Base-by-base conservation (phyloP, 805 yeast genomes). In the Schwanniomyces pseudopolymorphus region DNA sequence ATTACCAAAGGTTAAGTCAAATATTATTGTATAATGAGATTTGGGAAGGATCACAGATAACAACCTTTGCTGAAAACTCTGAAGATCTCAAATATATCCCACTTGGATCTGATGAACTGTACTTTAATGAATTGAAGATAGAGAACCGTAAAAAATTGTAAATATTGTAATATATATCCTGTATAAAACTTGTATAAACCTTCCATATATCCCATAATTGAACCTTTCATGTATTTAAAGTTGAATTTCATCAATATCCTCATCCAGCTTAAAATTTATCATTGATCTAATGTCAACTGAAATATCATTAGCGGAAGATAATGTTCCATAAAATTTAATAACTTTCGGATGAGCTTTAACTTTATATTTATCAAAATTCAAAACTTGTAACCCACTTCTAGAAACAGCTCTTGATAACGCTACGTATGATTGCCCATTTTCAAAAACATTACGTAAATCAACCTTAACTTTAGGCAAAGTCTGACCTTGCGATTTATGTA, bases 401-500 rank as follows among this genome's bases (percentile, higher is more conserved):
- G 86, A 78, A 1, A 85, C 86, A 1, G 97, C 98, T 64, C 99
- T 79, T 10, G 96, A 88, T 26, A 94, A 69, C 0, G 98, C 99
- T 25, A 94, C 99, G 61, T 94, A 94, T 0, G 96, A 95, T 63
- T 94, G 99, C 0, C 99, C 99, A 44, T 81, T 83, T 60, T 91
- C 98, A 65, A 92, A 92, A 1, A 87, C 82, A 46, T 75, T 74
- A 31, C 77, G 72, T 50, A 92, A 74, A 61, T 94, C 96, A 5
- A 92, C 96, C 87, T 65, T 92, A 91, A 10, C 99, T 96, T 65
- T 90, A 1, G 60, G 63, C 36, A 63, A 49, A 1, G 98, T 91
- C 63, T 94, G 98, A 0, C 99, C 99, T 63, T 92, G 99, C 0
- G 97, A 84, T 67, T 94, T 92, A 62, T 94, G 99, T 39, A 94